Evolutionary conservation across 2,329 filamentous ascomycete species (phyloP), one percentile per base, ranked within the genome.

Genomic region (Cytospora paraplurivora): DNA sequence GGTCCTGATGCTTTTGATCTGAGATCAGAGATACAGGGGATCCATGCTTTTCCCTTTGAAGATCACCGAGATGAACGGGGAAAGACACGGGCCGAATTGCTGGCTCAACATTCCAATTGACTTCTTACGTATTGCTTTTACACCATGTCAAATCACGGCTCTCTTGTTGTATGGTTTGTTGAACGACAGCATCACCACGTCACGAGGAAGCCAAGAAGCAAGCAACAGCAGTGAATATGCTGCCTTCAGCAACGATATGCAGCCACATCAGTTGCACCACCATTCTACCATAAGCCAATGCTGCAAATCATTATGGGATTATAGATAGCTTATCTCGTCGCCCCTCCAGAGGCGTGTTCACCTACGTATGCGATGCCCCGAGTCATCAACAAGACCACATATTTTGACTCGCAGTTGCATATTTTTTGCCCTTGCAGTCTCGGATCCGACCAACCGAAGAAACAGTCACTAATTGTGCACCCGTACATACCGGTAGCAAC

Each of bases 31-130:
- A 47, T 55, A 51, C 59, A 50, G 59, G 59, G 59, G 41, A 51
- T 55, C 58, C 58, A 47, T 55, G 51, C 58, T 49, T 21, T 44
- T 27, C 27, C 27, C 27, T 27, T 10, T 47, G 12, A 37, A 37
- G 12, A 37, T 10, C 44, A 47, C 12, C 44, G 21, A 4, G 8
- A 19, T 4, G 44, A 37, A 47, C 44, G 44, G 44, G n/a, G 44
- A 47, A 12, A 19, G 44, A 27, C 44, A 47, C 44, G 44, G 44
- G 44, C 44, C 44, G 21, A 19, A 21, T 8, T 17, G n/a, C 38
- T 50, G 52, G 59, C 49, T 60, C 41, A 51, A 34, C 51, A 50
- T 34, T 44, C 37, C 59, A 61, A 61, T 61, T 61, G 59, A 55
- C 51, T 61, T 61, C 55, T 51, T 27, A 21, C 19, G 19, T 44